Evolutionary conservation across 257 asterid genomes (phyloP), one percentile per base, ranked within the genome.

Genomic region (Solanum tarijense): DNA sequence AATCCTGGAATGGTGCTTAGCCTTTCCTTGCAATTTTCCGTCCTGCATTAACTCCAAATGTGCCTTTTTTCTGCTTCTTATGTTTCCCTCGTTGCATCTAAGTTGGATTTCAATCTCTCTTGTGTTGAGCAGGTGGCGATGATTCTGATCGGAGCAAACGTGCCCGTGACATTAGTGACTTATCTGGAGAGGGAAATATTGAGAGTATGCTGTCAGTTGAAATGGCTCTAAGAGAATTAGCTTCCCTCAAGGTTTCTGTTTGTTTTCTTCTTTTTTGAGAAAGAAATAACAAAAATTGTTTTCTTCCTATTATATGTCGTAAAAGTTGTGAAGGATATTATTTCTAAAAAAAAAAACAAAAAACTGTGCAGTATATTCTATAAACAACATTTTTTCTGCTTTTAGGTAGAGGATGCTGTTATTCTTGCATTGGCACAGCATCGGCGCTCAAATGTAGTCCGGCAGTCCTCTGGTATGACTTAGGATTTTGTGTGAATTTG

Each of bases 151-250:
- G 93, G 90, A 87, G 83, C 84, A 90, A 87, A 88, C 90, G 89
- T 87, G 91, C 91, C 87, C 95, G 96, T 66, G 96, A 94, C 92
- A 92, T 96, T 91, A 97, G 91, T 89, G 99, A 97, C 92, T 87
- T 97, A 87, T 89, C 97, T 23, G 99, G 99, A 91, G 99, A 97
- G 91, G 99, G 99, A 92, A 97, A 95, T 92, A 96, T 97, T 75
- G 99, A 97, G 93, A 97, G 94, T 89, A 97, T 96, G 99, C 98
- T 97, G 89, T 93, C 99, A 20, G 99, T 97, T 89, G 99, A 97
- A 94, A 97, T 97, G 99, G 99, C 98, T 85, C 93, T 96, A 83
- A 95, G 94, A 91, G 99, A 97, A 92, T 90, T 97, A 88, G 98
- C 99, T 89, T 96, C 99, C 87, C 93, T 97, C 86, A 97, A 97